Percentiles rank a stretch among this genome's conserved stretches.
Conservation (phyloP, 179 eudicot species). For the Spergularia azorica region DNA sequence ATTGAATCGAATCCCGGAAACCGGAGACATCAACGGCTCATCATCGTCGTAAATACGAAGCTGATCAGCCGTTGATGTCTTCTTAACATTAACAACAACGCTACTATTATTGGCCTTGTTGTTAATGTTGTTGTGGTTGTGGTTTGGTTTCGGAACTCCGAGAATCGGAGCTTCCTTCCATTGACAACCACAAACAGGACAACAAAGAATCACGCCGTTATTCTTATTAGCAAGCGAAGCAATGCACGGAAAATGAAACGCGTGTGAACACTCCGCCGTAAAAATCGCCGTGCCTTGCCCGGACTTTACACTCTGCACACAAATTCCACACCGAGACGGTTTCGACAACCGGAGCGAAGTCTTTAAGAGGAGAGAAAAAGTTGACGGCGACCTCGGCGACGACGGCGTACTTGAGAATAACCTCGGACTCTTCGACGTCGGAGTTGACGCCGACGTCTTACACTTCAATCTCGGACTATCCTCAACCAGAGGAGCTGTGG, state of each 20-base stretch:
- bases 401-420: conserved; percentile 59
- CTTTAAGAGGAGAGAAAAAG: conserved; percentile 57
- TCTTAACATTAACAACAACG: background rate
- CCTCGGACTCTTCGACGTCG: conserved; percentile 36
- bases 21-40: conserved; percentile 65
- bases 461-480: conserved; percentile 44
- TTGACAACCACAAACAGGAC: conserved; percentile 67
- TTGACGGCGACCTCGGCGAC: conserved; percentile 71
- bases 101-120: background rate
- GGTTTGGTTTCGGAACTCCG: conserved; percentile 27
- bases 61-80: conserved; percentile 18
- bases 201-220: conserved; percentile 35
- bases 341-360: conserved; percentile 52
- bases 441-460: conserved; percentile 29
- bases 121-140: background rate
- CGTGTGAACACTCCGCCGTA: conserved; percentile 85
- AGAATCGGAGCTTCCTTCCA: conserved; percentile 80
- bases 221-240: conserved; percentile 50
- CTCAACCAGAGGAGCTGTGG: background rate
- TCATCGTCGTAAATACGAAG: conserved; percentile 69
- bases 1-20: conserved; percentile 42
- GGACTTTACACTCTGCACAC: conserved; percentile 64
- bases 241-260: conserved; percentile 87
- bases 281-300: conserved; percentile 83
- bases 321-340: conserved; percentile 66